These are phyloP conservation scores for Pythium rishiriense DNA, from an alignment of 352 stramenopile species.

Conservation along the genomic window DNA sequence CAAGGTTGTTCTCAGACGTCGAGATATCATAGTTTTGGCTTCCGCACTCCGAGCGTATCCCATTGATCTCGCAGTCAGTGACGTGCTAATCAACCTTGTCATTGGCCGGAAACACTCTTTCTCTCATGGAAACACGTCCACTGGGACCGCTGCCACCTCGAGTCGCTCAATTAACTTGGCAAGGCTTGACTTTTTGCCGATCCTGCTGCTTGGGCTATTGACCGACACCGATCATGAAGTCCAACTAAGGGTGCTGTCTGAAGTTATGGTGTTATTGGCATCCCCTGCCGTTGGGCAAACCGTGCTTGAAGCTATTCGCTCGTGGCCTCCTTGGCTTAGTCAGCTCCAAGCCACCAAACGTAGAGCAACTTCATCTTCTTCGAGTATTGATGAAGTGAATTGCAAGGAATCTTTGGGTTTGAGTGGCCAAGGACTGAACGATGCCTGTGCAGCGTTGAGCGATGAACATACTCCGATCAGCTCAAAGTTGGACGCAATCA, in stretches of 20 bases:
- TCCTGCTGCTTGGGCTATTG: conserved; percentile 53
- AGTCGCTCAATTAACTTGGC: conserved; percentile 43
- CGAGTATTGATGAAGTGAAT: neutral
- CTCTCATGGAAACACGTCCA: neutral
- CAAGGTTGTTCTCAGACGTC: conserved; percentile 54
- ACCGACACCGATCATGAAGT: conserved; percentile 50
- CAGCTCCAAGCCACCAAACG: conserved; percentile 42
- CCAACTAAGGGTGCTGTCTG: conserved; percentile 51
- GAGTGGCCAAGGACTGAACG: conserved; percentile 45
- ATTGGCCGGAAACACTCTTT: conserved; percentile 47
- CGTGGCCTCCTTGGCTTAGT: conserved; percentile 68
- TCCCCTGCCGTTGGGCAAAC: conserved; percentile 46
- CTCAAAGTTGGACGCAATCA: conserved; percentile 56
- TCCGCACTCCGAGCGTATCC: conserved; percentile 51
- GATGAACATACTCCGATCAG: conserved; percentile 43
- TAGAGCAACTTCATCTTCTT: neutral
- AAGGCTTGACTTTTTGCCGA: conserved; percentile 55
- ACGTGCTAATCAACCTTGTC: conserved; percentile 65
- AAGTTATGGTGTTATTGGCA: conserved; percentile 53
- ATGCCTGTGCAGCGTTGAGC: conserved; percentile 55
- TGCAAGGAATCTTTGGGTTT: neutral
- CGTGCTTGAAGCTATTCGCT: conserved; percentile 68
- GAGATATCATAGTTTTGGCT: conserved; percentile 67
- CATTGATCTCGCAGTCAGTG: conserved; percentile 42
- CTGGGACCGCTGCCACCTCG: neutral